These are phyloP conservation scores for Paracoccidioides brasiliensis DNA, from an alignment of 2,329 filamentous ascomycete genomes.

Conservation along the genomic window DNA sequence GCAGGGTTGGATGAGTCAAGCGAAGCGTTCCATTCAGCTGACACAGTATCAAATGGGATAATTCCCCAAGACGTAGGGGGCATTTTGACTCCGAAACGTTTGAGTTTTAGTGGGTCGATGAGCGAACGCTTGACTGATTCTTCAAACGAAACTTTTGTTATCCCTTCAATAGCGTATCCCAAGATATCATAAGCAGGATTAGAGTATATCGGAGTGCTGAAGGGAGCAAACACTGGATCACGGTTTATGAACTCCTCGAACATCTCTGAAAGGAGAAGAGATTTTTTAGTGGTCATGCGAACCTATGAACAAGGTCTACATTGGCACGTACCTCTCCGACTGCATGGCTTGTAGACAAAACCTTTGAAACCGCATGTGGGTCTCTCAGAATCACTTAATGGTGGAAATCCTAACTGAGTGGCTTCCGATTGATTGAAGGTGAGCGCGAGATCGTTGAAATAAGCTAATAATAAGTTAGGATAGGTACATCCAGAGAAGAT, in stretches of 20 bases:
- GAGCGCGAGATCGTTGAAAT: not conserved
- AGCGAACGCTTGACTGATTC: constrained; percentile 20
- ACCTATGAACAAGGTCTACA: too few relatives aligned
- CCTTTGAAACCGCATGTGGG: not conserved
- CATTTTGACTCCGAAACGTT: constrained; percentile 20
- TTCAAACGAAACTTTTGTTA: constrained; percentile 21
- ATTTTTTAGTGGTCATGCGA: not conserved
- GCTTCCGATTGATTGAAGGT: not conserved
- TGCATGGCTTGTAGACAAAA: not conserved
- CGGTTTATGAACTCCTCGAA: constrained; percentile 18
- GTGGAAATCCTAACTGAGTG: not conserved
- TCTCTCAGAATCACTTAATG: not conserved
- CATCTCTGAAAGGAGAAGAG: constrained; percentile 14
- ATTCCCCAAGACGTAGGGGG: constrained; percentile 23
- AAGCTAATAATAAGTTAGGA: not conserved
- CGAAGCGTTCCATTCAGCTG: constrained; percentile 22
- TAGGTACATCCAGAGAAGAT: not conserved
- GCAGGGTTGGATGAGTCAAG: constrained; percentile 21
- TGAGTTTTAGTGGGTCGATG: constrained; percentile 21
- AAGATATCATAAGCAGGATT: constrained; percentile 30
- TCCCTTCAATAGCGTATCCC: constrained; percentile 24
- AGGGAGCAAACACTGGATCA: constrained; percentile 22
- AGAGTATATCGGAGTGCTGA: constrained; percentile 27
- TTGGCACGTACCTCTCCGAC: not conserved
- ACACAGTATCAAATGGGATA: constrained; percentile 21